Conservation (phyloP, 352 stramenopile species). For the Peronospora farinosa region DNA sequence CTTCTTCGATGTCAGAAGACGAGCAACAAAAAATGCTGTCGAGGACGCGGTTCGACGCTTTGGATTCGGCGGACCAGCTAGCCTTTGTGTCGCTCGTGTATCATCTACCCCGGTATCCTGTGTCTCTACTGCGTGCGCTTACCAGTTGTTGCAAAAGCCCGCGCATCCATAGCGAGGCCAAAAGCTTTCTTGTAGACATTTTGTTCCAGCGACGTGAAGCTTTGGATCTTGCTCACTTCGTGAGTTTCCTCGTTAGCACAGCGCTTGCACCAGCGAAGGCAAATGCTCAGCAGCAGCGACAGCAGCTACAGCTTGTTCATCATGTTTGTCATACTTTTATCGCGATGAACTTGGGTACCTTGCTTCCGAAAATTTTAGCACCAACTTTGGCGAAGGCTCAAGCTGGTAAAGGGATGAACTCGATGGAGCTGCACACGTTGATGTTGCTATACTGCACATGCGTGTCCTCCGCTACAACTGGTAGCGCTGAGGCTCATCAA, state of each 20-base stretch:
- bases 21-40: conserved; percentile 24
- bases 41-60: conserved; percentile 46
- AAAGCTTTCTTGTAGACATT: conserved; percentile 81
- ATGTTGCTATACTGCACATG: conserved; percentile 55
- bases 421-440: conserved; percentile 51
- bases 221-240: conserved; percentile 65
- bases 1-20: conserved; percentile 21
- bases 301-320: conserved; percentile 52
- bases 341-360: conserved; percentile 61
- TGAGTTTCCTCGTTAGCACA: conserved; percentile 77
- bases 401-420: conserved; percentile 29
- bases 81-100: conserved; percentile 70
- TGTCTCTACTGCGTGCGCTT: conserved; percentile 58
- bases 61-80: conserved; percentile 47
- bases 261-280: conserved; percentile 38
- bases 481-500: conserved; percentile 11
- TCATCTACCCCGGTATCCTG: conserved; percentile 64
- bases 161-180: conserved; percentile 53
- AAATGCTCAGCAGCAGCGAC: conserved; percentile 15
- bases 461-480: conserved; percentile 32
- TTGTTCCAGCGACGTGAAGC: conserved; percentile 52
- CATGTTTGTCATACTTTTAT: conserved; percentile 62
- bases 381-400: conserved; percentile 51
- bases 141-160: conserved; percentile 71
- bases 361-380: conserved; percentile 60